Base-by-base conservation (phyloP, 1,139 yeast species). In the Suhomyces bolitotheri region DNA sequence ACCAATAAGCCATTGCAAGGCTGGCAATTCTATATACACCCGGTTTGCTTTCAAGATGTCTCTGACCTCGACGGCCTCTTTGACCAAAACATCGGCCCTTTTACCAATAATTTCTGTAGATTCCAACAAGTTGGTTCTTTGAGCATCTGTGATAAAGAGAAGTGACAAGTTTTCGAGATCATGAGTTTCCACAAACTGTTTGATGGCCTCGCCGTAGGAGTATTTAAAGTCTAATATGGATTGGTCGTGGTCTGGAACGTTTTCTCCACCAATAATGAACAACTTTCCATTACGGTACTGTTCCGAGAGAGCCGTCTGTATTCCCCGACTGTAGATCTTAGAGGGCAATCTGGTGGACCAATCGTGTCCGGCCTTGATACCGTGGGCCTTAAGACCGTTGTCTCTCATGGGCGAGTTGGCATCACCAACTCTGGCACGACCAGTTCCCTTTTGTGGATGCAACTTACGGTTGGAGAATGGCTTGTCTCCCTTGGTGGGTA, bases 391-490 rank as follows among this genome's bases (percentile, higher is more conserved):
- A 32, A 92, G 90, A 55, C 96, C 96, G 54, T 86, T 89, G 54
- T 80, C 82, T 64, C 96, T 79, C 37, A 82, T 85, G 29, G 98
- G 98, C 15, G 96, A 87, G 52, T 92, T 92, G 41, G 88, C 89
- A 64, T 89, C 97, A 67, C 98, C 99, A 41, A 80, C 83, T 71
- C 99, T 83, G 38, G 99, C 99, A 44, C 77, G 74, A 62, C 99
- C 99, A 12, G 89, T 68, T 46, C 98, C 97, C 65, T 92, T 92
- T 64, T 92, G 98, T 16, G 89, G 88, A 36, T 80, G 73, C 49
- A 92, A 71, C 60, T 92, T 92, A 54, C 78, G 76, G 60, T 94
- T 78, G 17, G 96, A 85, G 60, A 78, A 90, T 39, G 92, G 90
- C 65, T 84, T 84, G 51, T 88, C 95, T 29, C 87, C 78, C 60